These are phyloP conservation scores for Coniophora puteana DNA, from an alignment of 1,284 basidiomycete species.

Conservation along the genomic window DNA sequence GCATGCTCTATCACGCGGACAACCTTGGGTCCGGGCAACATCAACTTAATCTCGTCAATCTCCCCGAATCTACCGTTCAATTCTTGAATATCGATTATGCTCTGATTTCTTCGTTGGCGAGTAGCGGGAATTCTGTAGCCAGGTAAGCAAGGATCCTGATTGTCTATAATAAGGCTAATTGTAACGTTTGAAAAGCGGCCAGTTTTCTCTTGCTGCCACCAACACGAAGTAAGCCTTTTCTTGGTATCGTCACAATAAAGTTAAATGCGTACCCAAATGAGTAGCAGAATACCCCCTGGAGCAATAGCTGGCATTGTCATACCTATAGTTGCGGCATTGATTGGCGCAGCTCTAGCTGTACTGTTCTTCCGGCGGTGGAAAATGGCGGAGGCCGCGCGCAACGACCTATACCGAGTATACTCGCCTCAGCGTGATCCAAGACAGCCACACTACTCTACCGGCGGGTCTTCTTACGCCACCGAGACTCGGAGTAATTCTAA, in stretches of 20 bases:
- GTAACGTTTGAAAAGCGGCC: too few species aligned
- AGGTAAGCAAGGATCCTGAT: too few species aligned
- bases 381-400: constrained; percentile 13
- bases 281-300: constrained; percentile 20
- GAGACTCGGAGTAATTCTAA: constrained; percentile 14
- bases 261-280: constrained; percentile 11
- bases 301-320: constrained; percentile 23
- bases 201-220: constrained; percentile 3
- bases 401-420: constrained; percentile 11
- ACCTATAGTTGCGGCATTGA: constrained; percentile 12
- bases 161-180: too few species aligned
- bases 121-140: too few species aligned
- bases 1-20: constrained; percentile 26
- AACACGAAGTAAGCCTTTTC: background rate
- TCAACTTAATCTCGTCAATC: constrained; percentile 23
- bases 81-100: constrained; percentile 22
- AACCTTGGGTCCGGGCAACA: constrained; percentile 29
- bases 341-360: constrained; percentile 13
- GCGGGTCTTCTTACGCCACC: constrained; percentile 17
- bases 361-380: constrained; percentile 29
- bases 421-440: constrained; percentile 8
- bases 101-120: constrained; percentile 14
- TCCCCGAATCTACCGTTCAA: constrained; percentile 17
- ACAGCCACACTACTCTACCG: background rate
- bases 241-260: background rate